phyloP scores from a whole-genome alignment of 2,329 filamentous ascomycete species.

The Sporothrix euskadiensis region DNA sequence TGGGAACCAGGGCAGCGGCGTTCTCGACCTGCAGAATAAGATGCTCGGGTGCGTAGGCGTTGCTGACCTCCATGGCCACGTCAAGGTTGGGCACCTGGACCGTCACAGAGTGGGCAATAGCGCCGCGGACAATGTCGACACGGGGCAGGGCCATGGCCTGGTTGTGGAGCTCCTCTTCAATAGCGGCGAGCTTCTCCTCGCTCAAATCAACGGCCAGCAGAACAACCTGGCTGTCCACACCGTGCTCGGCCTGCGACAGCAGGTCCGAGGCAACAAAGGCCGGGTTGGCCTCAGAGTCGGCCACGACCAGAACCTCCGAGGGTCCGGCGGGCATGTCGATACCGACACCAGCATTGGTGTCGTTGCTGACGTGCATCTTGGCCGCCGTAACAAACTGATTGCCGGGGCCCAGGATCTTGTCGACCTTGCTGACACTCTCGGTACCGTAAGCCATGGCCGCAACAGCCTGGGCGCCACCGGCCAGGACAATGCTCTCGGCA shows the following conservation, averaged over 20 bases:
- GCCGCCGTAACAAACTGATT: constrained; percentile 98
- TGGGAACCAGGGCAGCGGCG: constrained; percentile 69
- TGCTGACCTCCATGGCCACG: constrained; percentile 81
- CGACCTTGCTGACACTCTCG: constrained; percentile 89
- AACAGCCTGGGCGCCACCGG: constrained; percentile 91
- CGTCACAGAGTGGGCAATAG: constrained; percentile 85
- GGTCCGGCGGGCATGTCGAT: constrained; percentile 99
- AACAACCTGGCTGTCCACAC: constrained; percentile 92
- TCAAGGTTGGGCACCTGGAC: constrained; percentile 70
- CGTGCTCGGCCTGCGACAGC: constrained; percentile 91
- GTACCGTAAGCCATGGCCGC: constrained; percentile 98
- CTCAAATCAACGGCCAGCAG: constrained; percentile 79
- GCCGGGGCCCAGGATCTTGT: constrained; percentile 96
- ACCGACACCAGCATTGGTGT: constrained; percentile 89
- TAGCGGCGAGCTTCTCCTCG: constrained; percentile 72
- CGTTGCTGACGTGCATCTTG: constrained; percentile 98
- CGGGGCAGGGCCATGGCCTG: constrained; percentile 86
- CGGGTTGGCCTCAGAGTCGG: constrained; percentile 83
- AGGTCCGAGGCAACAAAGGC: constrained; percentile 95
- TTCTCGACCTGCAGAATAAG: constrained; percentile 86
- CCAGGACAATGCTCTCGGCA: constrained; percentile 91
- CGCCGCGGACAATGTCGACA: constrained; percentile 87
- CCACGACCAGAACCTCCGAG: constrained; percentile 94
- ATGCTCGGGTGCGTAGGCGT: constrained; percentile 94
- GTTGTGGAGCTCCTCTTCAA: constrained; percentile 85